Evolutionary conservation across 371 early-diverging fungal species (phyloP), one percentile per base, ranked within the genome.

Genomic region (Mucor sp.): DNA sequence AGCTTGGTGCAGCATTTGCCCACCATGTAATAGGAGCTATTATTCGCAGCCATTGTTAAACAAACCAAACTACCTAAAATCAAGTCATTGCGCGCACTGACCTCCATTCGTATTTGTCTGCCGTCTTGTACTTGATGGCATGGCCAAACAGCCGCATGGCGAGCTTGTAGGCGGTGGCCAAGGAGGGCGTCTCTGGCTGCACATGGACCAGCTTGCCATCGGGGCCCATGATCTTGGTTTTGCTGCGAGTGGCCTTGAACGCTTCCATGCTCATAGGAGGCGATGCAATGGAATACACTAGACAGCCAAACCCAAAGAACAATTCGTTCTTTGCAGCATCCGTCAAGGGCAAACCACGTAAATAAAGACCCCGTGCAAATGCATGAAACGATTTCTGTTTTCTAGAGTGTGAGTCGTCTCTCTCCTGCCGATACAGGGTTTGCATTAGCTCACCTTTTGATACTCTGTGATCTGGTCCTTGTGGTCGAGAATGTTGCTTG

Each of bases 251-350:
- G 11, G 15, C 23, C 53, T 67, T 58, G 43, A 85, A 74, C 0
- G 90, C 88, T 39, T 77, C 78, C 76, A 87, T 85, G n/a, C 76
- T 67, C 90, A 93, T 90, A 2, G 93, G 93, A 21, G 81, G 70
- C 3, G 88, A 81, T n/a, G 82, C 75, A 64, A 91, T 91, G 9
- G 87, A 79, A 63, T 89, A 87, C 15, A 87, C 68, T 17, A 91
- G 77, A 50, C 77, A 76, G 8, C 93, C 91, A 69, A 89, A 89
- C 17, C 88, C 85, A 19, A 30, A 60, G 56, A 85, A 86, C 74
- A 91, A 80, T 39, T 44, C 65, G 12, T 55, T 33, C 23, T 66
- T 63, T 9, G 37, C 41, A 2, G 39, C 30, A 2, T 41, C 21
- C 21, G 61, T 59, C 6, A 21, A 33, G 12, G 63, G 47, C 9